phyloP scores from a whole-genome alignment of 2,329 filamentous ascomycete genomes.

The Diaporthe nobilis region DNA sequence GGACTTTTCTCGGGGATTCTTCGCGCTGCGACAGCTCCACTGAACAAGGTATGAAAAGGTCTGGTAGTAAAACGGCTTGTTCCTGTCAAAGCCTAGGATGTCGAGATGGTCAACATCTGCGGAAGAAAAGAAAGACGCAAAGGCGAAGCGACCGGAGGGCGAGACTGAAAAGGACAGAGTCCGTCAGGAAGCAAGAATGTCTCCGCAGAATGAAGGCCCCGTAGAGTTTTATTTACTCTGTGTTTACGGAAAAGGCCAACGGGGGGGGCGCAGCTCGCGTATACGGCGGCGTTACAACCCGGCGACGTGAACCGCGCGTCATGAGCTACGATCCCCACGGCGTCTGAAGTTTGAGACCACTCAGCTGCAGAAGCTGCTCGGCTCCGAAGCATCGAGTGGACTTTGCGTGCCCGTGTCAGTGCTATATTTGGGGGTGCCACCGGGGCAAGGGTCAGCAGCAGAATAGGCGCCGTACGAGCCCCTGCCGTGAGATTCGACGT shows the following conservation, averaged over 20 bases:
- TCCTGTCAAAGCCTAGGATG: constrained; percentile 25
- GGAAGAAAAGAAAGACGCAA: neutral
- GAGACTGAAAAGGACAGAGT: constrained; percentile 9
- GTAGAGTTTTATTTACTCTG: neutral
- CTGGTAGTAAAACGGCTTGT: neutral
- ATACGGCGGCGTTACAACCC: constrained; percentile 13
- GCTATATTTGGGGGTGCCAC: constrained; percentile 25
- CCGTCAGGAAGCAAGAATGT: neutral
- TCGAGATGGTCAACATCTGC: constrained; percentile 25
- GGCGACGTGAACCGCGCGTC: constrained; percentile 29
- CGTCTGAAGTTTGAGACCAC: constrained; percentile 30
- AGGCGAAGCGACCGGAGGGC: neutral
- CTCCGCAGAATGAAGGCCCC: neutral
- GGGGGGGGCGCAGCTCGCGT: neutral
- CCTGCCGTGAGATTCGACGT: constrained; percentile 18
- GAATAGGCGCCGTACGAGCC: constrained; percentile 17
- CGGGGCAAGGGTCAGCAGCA: neutral
- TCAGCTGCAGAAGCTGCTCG: constrained; percentile 7
- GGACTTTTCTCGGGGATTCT: neutral
- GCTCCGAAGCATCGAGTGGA: constrained; percentile 22
- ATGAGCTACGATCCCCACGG: neutral
- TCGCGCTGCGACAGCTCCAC: constrained; percentile 17
- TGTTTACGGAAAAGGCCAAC: constrained; percentile 20
- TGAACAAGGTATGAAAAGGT: neutral
- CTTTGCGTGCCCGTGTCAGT: neutral